Evolutionary conservation across 805 yeast species (phyloP), one percentile per base, ranked within the genome.

Genomic region (Cyberlindnera japonica): DNA sequence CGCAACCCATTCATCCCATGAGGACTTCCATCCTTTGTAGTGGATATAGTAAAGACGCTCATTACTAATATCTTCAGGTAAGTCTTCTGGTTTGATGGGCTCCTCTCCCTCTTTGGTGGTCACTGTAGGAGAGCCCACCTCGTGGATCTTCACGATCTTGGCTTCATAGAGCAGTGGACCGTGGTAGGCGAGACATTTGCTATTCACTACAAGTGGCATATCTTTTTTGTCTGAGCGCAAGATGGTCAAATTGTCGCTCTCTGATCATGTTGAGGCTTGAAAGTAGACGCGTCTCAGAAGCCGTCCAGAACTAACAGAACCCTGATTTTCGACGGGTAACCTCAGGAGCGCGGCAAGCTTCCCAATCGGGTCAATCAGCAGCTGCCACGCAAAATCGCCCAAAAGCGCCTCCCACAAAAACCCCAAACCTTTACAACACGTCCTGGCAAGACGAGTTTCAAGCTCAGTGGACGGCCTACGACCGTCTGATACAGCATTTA

Each of bases 1-100:
- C 1, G 75, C 73, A 1, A 91, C 91, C 99, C 99, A 91, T 61
- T 91, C 99, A 58, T 91, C 98, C 96, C 96, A 91, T 43, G 89
- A 80, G 14, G 81, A 63, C 55, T 90, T 91, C 99, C 99, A 91
- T 3, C 99, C 98, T 51, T 82, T 83, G 62, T 91, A 91, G 57
- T 93, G 99, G 14, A 91, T 77, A 50, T 69, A 80, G 62, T 79
- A 90, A 22, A 79, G 70, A 16, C 51, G 50, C 29, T 62, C 64
- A 15, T 53, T 60, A 20, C 47, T 49, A 15, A 69, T 42, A 11
- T 65, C 71, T 14, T 52, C 61, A 1, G 75, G 71, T 10, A 70
- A 47, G 25, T 44, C 46, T 17, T 32, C 41, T 1, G 33, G 41
- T 15, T 47, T 47, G 12, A 41, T 29, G 3, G 42, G 45, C 29